Percentiles rank a stretch among this genome's conserved stretches.
Evolutionary conservation across 805 yeast genomes (phyloP).

Genomic region (Debaryomyces castellii): DNA sequence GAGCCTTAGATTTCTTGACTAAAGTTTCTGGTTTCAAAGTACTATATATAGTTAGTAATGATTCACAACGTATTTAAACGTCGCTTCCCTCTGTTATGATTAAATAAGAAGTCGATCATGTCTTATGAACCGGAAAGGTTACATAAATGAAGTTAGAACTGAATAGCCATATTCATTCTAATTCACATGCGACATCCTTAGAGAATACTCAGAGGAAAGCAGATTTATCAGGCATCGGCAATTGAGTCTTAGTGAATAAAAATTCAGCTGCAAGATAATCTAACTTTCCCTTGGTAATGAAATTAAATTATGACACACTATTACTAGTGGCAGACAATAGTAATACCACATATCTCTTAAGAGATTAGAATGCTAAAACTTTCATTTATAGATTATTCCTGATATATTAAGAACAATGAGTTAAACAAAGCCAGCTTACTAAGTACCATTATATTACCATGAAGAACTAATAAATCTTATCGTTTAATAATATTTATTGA

Average conservation of each 20-base stretch:
- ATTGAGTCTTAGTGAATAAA: slow-evolving; percentile 22
- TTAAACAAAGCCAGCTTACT: background rate
- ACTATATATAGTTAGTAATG: slow-evolving; percentile 31
- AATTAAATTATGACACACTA: background rate
- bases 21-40: slow-evolving; percentile 80
- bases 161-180: slow-evolving; percentile 42
- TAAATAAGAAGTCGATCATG: slow-evolving; percentile 7
- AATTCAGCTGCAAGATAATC: slow-evolving; percentile 40
- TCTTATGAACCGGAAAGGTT: slow-evolving; percentile 21
- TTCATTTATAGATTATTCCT: too few species aligned
- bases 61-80: background rate
- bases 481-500: background rate
- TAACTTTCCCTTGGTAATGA: slow-evolving; percentile 35
- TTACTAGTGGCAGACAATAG: background rate
- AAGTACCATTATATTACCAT: background rate
- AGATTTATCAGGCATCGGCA: slow-evolving; percentile 46
- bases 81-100: slow-evolving; percentile 9
- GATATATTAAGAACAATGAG: too few species aligned
- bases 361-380: too few species aligned
- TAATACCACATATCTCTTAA: too few species aligned
- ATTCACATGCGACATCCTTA: slow-evolving; percentile 20
- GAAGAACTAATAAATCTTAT: background rate
- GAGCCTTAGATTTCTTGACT: slow-evolving; percentile 77
- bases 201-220: slow-evolving; percentile 40
- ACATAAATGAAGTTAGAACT: slow-evolving; percentile 25